Evolutionary conservation across 139 green algal genomes (phyloP), one percentile per base, ranked within the genome.

Genomic region (Pseudopediastrum boryanum): DNA sequence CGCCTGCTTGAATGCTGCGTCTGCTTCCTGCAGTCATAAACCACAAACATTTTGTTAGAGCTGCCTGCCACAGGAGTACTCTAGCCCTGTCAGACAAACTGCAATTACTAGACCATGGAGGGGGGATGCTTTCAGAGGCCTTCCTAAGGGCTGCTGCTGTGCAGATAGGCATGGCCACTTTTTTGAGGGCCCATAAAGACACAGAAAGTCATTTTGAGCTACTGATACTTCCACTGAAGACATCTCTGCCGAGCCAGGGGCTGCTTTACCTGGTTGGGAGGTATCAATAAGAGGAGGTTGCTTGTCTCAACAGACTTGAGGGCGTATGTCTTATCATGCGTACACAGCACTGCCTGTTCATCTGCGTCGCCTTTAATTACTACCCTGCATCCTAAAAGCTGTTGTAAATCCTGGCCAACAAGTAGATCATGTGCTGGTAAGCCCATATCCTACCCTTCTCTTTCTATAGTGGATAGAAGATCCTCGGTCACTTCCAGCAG

Each of bases 271-370:
- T 82, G 19, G 1, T 75, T 46, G 2, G 79, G 79, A 23, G 68
- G 76, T 38, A 91, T 62, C 19, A 91, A 66, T 56, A 89, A 51
- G 71, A 88, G 62, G 10, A 71, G 68, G 75, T 91, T 91, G 25
- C 81, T 89, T 6, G 87, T 91, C 66, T 89, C 84, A 52, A 91
- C 87, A 16, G 81, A 65, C 67, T 91, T 91, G 27, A 89, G 41
- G 0, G 78, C 80, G 48, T 80, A 91, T 0, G 87, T 89, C 9
- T 74, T 69, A 21, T 76, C 39, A 7, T 19, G 42, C 0, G 87
- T 89, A 81, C 81, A 86, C 33, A 91, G 70, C 27, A 91, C 82
- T 9, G 87, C 87, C 41, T 87, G 71, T 12, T 85, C 83, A 0
- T 63, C 61, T n/a, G 59, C 33, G 1, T 21, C 31, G 7, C 84